Base-by-base conservation (phyloP, 1,284 basidiomycete genomes). In the Tilletiopsis washingtonensis region DNA sequence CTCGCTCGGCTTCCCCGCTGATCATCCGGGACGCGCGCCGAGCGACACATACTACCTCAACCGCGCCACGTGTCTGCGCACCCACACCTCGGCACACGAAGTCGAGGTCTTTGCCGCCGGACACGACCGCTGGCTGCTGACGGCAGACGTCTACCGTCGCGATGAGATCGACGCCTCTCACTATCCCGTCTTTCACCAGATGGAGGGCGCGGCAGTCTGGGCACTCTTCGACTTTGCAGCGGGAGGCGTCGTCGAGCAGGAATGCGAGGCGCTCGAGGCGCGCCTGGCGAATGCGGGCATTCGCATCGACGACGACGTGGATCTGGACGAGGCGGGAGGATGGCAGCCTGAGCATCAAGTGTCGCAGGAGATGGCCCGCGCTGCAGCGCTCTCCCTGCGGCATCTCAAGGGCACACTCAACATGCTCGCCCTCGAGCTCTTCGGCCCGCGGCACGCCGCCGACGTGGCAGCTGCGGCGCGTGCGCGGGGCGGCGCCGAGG, bases 141-240 rank as follows among this genome's bases (percentile, higher is more conserved):
- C 91, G 1, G 91, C 94, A n/a, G 94, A 99, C 77, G 94, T 99
- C 41, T 99, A 97, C 76, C 78, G 94, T 39, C 82, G 94, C 59
- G 94, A 99, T 80, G 94, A 98, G 76, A 98, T 99, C 60, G 94
- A 99, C 76, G 81, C 82, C 19, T 88, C 85, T 9, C 94, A 99
- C 75, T 97, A 97, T 74, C 94, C 94, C 17, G 86, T 96, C 40
- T 99, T 99, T 74, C 94, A 99, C 76, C 94, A 99, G 76, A 90
- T 96, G 78, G 94, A 99, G 74, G 94, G 93, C 26, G 90, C 91
- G 19, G 79, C 83, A 39, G 82, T 96, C 44, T 91, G 86, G 61
- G 23, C 44, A 1, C 42, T 45, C n/a, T 45, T 47, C 0, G 75
- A 78, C 29, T 66, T 66, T 40, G 76, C 80, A 47, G 77, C 80